Evolutionary conservation across 2,329 filamentous ascomycete species (phyloP).

Genomic region (Fusarium papillatum): DNA sequence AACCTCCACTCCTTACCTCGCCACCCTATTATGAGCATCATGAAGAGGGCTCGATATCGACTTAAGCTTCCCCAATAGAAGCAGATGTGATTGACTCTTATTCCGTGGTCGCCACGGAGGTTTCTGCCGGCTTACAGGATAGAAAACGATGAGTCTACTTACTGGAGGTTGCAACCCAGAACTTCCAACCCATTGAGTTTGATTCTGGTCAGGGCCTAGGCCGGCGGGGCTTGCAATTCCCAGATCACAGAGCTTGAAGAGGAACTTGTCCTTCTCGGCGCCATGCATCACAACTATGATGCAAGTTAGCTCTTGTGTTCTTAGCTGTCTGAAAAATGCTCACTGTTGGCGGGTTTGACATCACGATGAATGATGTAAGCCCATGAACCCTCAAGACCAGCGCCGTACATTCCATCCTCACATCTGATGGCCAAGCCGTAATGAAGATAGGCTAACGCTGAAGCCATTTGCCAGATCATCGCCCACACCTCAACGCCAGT

Average conservation of each 20-base stretch:
- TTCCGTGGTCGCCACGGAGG: no score
- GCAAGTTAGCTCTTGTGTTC: neutral
- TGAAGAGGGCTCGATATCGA: no score
- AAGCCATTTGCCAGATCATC: neutral
- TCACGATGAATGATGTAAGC: neutral
- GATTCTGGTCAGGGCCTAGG: neutral
- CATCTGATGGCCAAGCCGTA: neutral
- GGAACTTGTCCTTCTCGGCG: neutral
- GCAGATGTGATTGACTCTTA: no score
- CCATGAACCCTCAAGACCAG: neutral
- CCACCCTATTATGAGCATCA: no score
- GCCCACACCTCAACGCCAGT: neutral
- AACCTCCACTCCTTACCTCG: no score
- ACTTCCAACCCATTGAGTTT: neutral
- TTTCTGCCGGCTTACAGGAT: no score
- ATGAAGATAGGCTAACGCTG: neutral
- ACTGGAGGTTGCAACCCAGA: neutral
- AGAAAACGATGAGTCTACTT: neutral
- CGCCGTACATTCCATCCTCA: rapidly evolving
- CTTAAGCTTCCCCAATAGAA: no score
- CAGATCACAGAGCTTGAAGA: neutral
- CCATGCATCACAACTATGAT: neutral
- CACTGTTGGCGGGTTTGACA: neutral
- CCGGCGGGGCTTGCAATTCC: neutral
- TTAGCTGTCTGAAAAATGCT: neutral